Base-by-base conservation (phyloP, 1,284 basidiomycete species). In the Rhodotorula sp. region DNA sequence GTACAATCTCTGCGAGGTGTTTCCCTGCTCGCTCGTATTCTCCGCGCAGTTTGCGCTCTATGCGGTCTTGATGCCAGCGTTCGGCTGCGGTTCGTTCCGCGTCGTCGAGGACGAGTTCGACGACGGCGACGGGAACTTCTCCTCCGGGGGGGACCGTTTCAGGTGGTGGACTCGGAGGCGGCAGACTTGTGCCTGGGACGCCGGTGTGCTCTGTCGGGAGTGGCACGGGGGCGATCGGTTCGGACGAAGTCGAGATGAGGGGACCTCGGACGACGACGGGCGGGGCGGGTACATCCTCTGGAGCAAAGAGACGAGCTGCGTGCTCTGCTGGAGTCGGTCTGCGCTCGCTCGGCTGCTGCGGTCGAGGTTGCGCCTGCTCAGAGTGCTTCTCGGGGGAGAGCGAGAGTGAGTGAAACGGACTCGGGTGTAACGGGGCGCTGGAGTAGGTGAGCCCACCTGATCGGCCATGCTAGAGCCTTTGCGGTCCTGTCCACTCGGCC, bases 21-120 rank as follows among this genome's bases (percentile, higher is more conserved):
- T 86, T 77, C 26, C 89, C 84, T 12, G 87, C 86, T 46, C 86
- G 87, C 82, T 93, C 88, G 77, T 92, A 91, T 77, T 93, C 89
- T 22, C 89, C 90, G 60, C 84, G 82, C 64, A 93, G 81, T 75
- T 86, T 87, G 66, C 87, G 83, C 62, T 86, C 85, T 26, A 89
- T 83, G 66, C 89, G 86, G 66, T 85, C 84, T 78, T 88, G 85
- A 77, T 90, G 88, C 89, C 87, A 90, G 81, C 85, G 83, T 59
- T 82, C 79, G 7, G 90, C 79, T 71, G 86, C 86, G 58, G 87
- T 85, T 33, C 79, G 79, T 76, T 71, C 67, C 42, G 54, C 18
- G 10, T 67, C 65, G 42, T 66, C 72, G 24, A 74, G 42, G 26
- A 63, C 62, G 58, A 70, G 71, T 59, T 72, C 66, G 33, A 72